These are phyloP conservation scores for Cenococcum geophilum DNA, from an alignment of 495 filamentous ascomycete genomes.

Conservation along the genomic window DNA sequence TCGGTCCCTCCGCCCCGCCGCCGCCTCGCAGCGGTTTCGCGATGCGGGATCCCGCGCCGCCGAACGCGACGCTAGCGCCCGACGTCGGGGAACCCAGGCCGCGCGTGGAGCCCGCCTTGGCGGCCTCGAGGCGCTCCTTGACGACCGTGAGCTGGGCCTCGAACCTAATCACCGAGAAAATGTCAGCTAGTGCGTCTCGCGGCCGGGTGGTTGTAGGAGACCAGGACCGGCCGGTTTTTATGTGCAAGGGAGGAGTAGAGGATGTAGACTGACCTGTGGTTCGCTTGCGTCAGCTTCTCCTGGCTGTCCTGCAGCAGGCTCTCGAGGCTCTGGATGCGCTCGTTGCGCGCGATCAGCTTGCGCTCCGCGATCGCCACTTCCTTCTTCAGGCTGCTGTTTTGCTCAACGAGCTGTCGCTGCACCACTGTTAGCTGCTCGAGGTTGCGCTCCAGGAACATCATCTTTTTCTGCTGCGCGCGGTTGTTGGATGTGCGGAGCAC, in stretches of 20 bases:
- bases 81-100: slow-evolving; percentile 58
- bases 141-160: slow-evolving; percentile 94
- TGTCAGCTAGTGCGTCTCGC: background rate
- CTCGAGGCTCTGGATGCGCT: slow-evolving; percentile 91
- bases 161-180: slow-evolving; percentile 55
- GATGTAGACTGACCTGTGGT: slow-evolving; percentile 62
- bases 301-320: slow-evolving; percentile 90
- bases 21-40: slow-evolving; percentile 95
- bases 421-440: slow-evolving; percentile 96
- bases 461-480: slow-evolving; percentile 98
- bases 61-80: slow-evolving; percentile 64
- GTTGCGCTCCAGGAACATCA: slow-evolving; percentile 98
- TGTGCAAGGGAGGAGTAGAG: slow-evolving; percentile 9
- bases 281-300: slow-evolving; percentile 92
- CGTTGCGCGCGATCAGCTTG: slow-evolving; percentile 91
- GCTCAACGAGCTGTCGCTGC: slow-evolving; percentile 93
- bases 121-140: slow-evolving; percentile 94
- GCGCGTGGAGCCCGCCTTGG: slow-evolving; percentile 81
- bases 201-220: background rate
- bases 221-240: too few species aligned
- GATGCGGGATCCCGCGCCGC: slow-evolving; percentile 69
- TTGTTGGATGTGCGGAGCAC: slow-evolving; percentile 93
- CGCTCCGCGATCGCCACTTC: slow-evolving; percentile 97
- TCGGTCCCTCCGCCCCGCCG: slow-evolving; percentile 45
- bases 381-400: slow-evolving; percentile 94